Conservation (phyloP, 2,329 filamentous ascomycete genomes). For the Monilinia laxa region DNA sequence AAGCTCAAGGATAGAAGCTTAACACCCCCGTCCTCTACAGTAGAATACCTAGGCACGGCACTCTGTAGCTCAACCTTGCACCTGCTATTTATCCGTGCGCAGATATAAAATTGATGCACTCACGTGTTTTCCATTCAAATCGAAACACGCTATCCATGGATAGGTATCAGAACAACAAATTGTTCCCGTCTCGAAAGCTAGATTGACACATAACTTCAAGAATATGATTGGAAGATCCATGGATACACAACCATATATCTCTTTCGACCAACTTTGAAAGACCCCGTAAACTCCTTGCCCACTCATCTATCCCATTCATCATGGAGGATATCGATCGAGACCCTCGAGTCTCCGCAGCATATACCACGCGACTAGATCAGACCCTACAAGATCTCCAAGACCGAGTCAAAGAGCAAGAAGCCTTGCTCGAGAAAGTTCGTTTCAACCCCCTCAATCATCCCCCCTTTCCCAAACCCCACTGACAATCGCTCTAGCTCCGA, state of each 20-base stretch:
- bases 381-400: conserved; percentile 67
- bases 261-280: background rate
- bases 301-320: background rate
- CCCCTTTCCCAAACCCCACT: conserved; percentile 14
- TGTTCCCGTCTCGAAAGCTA: background rate
- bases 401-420: conserved; percentile 55
- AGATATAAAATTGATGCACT: background rate
- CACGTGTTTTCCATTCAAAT: conserved; percentile 5
- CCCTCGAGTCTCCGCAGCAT: conserved; percentile 43
- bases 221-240: background rate
- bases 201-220: background rate
- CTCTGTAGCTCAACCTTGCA: too few relatives aligned
- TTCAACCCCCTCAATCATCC: background rate
- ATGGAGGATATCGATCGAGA: conserved; percentile 26
- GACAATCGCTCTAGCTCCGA: conserved; percentile 33
- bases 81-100: conserved; percentile 1
- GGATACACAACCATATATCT: too few relatives aligned
- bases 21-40: too few relatives aligned
- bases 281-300: background rate
- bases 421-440: conserved; percentile 49
- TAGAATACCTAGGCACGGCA: too few relatives aligned
- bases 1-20: too few relatives aligned
- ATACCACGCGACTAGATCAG: conserved; percentile 59
- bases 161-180: background rate
- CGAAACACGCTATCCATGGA: background rate